Base-by-base conservation (phyloP, 768 basidiomycete genomes). In the Amanita inopinata region DNA sequence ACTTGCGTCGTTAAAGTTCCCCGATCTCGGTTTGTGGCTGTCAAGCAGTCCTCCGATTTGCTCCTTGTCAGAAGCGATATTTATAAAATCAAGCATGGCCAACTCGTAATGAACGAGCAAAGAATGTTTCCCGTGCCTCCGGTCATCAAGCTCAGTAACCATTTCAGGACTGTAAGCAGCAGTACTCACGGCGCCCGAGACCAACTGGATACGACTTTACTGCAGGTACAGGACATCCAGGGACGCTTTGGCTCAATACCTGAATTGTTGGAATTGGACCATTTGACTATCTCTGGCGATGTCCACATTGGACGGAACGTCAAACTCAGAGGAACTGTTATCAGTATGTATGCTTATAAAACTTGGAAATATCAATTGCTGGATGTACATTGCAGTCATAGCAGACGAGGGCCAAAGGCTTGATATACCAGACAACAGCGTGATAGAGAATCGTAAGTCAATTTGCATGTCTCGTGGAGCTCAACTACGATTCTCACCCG, bases 1-100 rank as follows among this genome's bases (percentile, higher is more conserved):
- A 80, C 80, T 12, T 76, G 75, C 53, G 85, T 82, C 45, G 76
- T 90, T 62, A 87, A 84, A 65, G 88, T 91, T 32, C 85, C 88
- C 22, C 78, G 85, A 32, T 74, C 69, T 39, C 81, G 88, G 43
- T 88, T 89, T 74, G 66, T 89, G 49, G 82, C 83, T 24, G 78
- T 81, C 18, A 76, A 74, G 67, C 74, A 66, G 25, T 84, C 80
- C 60, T 85, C 83, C 12, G 79, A 81, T 50, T 60, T 87, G 45
- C 67, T 88, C 30, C 62, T 86, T 49, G 77, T 84, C 63, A 86
- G 80, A 62, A 79, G 76, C 38, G 80, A 87, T 57, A 70, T 89
- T 44, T 91, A 88, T 64, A 75, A 76, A 39, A 67, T 89, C 37
- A 64, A 78, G 62, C 76, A 87, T 53, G 84, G 85, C 5, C 74